Base-by-base conservation (phyloP, 1,284 basidiomycete genomes). In the Meira miltonrushii region DNA sequence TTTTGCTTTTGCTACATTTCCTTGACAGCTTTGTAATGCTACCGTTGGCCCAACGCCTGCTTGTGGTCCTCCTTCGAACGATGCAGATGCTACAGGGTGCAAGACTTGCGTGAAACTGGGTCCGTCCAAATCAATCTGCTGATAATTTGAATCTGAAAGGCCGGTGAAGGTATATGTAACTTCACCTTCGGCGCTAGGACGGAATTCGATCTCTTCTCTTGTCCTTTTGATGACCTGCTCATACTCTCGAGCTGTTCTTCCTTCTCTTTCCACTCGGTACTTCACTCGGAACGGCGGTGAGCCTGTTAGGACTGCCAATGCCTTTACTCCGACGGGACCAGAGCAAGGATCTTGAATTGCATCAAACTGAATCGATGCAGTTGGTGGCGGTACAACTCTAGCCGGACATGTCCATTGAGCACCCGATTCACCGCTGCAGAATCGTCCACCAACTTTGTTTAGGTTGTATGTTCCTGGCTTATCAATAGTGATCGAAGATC, bases 291-390 rank as follows among this genome's bases (percentile, higher is more conserved):
- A 97, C 1, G 94, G 94, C 38, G 92, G 88, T 1, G 86, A 88
- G 19, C 94, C 94, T 44, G 88, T 89, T 47, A 97, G 83, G 52
- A 92, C 85, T 48, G 96, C 85, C 12, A 87, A 85, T 5, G 90
- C 90, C 25, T 88, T 88, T 53, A 94, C 88, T 9, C 94, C 94
- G 25, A 90, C 92, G 67, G 96, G 92, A 12, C 92, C 91, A 39
- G 91, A 92, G 77, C 92, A 96, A 62, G 60, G 67, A 55, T 68
- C 94, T 69, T 93, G 89, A 66, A 97, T 88, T 55, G 88, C 87
- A 71, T 87, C 88, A 84, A 92, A 92, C 75, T 88, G 85, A 65
- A 95, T 90, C 71, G 91, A 86, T 12, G 89, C 87, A 1, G 84
- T 85, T 0, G 91, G 90, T 41, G 83, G 78, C 1, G 89, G 89